Conservation (phyloP, 306 rosid species). For the Vigna radiata region DNA sequence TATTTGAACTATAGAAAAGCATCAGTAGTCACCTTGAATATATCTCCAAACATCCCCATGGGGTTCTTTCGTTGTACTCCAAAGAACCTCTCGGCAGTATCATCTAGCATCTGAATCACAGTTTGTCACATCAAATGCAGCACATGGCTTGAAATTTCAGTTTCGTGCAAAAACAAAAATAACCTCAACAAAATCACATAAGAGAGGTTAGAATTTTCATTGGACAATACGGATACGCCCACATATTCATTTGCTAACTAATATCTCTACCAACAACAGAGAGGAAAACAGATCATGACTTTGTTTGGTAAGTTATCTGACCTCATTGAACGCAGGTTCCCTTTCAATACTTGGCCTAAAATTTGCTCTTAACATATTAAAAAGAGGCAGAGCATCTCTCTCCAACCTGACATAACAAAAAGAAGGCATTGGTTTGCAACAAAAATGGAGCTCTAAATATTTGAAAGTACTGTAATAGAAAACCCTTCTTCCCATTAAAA, state of each 20-base stretch:
- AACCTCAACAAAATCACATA: slow-evolving; percentile 16
- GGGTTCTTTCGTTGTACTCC: slow-evolving; percentile 88
- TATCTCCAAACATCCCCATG: slow-evolving; percentile 93
- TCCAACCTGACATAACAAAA: slow-evolving; percentile 73
- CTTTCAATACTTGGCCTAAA: slow-evolving; percentile 75
- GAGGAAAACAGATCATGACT: slow-evolving; percentile 6
- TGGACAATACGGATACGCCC: not conserved
- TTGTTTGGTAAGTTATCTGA: slow-evolving; percentile 40
- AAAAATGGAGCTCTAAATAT: not conserved
- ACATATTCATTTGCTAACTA: slow-evolving; percentile 1
- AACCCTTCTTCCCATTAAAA: not conserved
- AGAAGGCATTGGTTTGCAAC: not conserved
- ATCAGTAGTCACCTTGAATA: slow-evolving; percentile 71
- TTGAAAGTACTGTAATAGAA: not conserved
- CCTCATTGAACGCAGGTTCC: slow-evolving; percentile 91
- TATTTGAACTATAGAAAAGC: not conserved
- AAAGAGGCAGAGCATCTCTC: slow-evolving; percentile 92
- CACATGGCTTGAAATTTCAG: slow-evolving; percentile 1
- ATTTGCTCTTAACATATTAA: slow-evolving; percentile 73
- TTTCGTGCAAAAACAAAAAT: slow-evolving; percentile 29
- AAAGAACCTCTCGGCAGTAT: slow-evolving; percentile 80
- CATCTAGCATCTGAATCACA: slow-evolving; percentile 83
- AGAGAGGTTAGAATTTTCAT: slow-evolving; percentile 8
- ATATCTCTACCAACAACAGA: slow-evolving; percentile 8
- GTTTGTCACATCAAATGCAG: slow-evolving; percentile 51